Base-by-base conservation (phyloP, 345 rosid species). In the Rhodomyrtus tomentosa region DNA sequence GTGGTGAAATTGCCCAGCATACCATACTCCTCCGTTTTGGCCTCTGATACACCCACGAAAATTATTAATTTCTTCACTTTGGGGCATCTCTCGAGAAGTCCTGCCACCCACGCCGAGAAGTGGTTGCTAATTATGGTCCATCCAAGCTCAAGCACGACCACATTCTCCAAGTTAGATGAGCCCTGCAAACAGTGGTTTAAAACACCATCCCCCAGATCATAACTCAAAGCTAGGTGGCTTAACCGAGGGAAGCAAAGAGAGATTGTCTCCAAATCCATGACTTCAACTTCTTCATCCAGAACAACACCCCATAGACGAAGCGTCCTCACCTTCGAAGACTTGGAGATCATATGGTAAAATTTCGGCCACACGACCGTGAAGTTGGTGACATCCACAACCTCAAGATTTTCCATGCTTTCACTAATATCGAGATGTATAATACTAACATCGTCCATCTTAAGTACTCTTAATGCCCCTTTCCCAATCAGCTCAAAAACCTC, bases 361-460 rank as follows among this genome's bases (percentile, higher is more conserved):
- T 91, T 95, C 59, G 96, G 93, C 99, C 98, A 94, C 11, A 90
- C 84, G 84, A 93, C 94, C 14, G 98, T 91, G 91, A 94, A 95
- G 90, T 91, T 92, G 85, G 95, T 92, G 24, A 95, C 88, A 87
- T 95, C 99, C 81, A 95, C 93, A 42, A 89, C 85, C 88, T 97
- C 95, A 81, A 97, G 95, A 86, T 93, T 92, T 59, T 93, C 96
- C 10, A 89, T 87, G 48, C 91, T 91, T 53, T 94, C 98, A 73
- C 94, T 91, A 50, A 96, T 94, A 85, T 95, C 98, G 55, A 97
- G 93, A 89, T 94, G 95, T 84, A 93, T 86, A 48, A 93, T 93
- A 88, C 95, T 95, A 29, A 92, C 98, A 88, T 95, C 98, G 49
- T 97, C 98, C 12, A 97, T 91, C 91, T 95, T 94, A 86, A 97